phyloP scores from a whole-genome alignment of 163 green algal species.

The Volvox carteri region DNA sequence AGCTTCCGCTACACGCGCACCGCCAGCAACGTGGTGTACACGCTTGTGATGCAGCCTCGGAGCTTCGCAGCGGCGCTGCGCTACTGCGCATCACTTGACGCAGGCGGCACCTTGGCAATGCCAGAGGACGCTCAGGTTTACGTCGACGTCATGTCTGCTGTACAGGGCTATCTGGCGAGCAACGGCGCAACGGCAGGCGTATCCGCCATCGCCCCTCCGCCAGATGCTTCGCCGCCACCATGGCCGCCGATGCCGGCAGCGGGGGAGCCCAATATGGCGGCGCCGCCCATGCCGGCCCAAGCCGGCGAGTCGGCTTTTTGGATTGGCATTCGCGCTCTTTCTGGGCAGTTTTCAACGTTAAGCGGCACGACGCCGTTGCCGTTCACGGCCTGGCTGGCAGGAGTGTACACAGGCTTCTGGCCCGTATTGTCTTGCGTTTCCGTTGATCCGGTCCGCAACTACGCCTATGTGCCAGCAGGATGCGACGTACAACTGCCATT shows the following conservation, averaged over 20 bases:
- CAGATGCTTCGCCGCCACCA: constrained; percentile 16
- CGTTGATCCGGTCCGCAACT: constrained; percentile 13
- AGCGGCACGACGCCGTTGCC: constrained; percentile 2
- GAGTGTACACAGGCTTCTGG: constrained; percentile 35
- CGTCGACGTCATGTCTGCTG: constrained; percentile 26
- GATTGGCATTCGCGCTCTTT: constrained; percentile 23
- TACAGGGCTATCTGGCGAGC: constrained; percentile 47
- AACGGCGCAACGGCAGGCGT: constrained; percentile 34
- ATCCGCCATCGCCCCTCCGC: constrained; percentile 43
- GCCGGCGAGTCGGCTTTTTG: constrained; percentile 43
- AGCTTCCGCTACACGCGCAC: constrained; percentile 6
- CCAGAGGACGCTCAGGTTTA: constrained; percentile 16
- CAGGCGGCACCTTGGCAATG: constrained; percentile 9
- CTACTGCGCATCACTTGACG: constrained; percentile 15
- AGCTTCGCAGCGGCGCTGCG: constrained; percentile 29
- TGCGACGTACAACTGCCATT: constrained; percentile 44
- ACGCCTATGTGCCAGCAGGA: constrained; percentile 24
- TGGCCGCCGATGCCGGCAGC: constrained; percentile 18
- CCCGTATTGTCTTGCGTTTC: constrained; percentile 36
- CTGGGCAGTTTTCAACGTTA: not conserved
- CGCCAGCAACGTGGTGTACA: not conserved
- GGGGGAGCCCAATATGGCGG: not conserved
- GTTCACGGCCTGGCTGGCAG: not conserved
- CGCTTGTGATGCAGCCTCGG: constrained; percentile 33
- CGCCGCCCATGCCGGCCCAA: constrained; percentile 13